Base-by-base conservation (phyloP, 371 early-diverging fungal genomes). In the Umbelopsis sp. region DNA sequence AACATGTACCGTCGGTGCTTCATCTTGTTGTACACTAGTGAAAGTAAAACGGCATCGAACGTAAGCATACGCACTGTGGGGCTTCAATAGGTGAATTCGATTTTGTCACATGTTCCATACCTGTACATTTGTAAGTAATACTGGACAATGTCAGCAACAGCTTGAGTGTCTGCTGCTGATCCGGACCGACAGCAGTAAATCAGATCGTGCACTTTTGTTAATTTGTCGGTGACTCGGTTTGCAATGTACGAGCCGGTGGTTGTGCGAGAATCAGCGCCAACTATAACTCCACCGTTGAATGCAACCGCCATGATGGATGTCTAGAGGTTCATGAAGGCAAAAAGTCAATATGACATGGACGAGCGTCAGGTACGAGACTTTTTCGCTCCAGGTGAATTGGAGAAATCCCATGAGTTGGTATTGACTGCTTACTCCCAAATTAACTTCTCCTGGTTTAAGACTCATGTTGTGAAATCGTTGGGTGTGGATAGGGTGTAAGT, bases 241-340 rank as follows among this genome's bases (percentile, higher is more conserved):
- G 94, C 95, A 79, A 99, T 95, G 84, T 97, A 99, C 51, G 97
- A 87, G 44, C 99, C 99, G 25, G 91, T 92, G 4, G 97, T 96
- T 35, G 98, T 96, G 97, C 99, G 92, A 65, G 99, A 97, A 79
- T 99, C 99, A 64, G 99, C 99, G 44, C 98, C 99, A 68, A 99
- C 86, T 68, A 99, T 90, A 45, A 99, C 98, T 41, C 99, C 99
- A 72, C 93, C 96, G 44, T 91, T 86, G 78, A 90, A 99, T 73
- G 91, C 87, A 63, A 98, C 96, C 38, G 99, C 99, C 96, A 99
- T 98, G 81, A 99, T 99, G 69, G 99, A 97, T 62, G 99, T 99
- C 97, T 96, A 87, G 25, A 69, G 7, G 12, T 41, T 41, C 41
- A 41, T 41, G 41, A 41, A 12, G 4, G n/a, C 6, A 62, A 5